Base-by-base conservation (phyloP, 345 rosid species). In the Acer saccharum region DNA sequence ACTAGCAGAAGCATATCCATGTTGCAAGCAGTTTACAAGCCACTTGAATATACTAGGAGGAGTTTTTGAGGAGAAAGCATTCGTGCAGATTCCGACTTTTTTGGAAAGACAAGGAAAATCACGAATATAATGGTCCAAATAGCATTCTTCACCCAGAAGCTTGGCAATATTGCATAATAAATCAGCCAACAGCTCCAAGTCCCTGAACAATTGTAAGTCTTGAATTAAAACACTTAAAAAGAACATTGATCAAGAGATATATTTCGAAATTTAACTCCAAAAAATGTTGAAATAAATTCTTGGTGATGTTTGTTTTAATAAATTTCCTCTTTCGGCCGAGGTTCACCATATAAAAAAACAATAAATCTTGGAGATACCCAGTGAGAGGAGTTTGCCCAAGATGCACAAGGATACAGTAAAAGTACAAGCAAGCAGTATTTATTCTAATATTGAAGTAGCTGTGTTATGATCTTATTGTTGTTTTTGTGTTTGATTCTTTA, bases 21-120 rank as follows among this genome's bases (percentile, higher is more conserved):
- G 83, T 80, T 78, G 86, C 89, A 95, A 82, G 80, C 98, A 95
- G 79, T 83, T 80, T 77, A 89, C 97, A 77, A 95, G 90, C 99
- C 99, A 95, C 83, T 90, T 89, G 85, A 91, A 92, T 74, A 95
- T 77, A 82, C 91, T 87, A 68, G 95, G 94, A 75, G 99, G 93
- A 83, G 85, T 81, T 84, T 83, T 92, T 78, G 54, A 23, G 60
- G 90, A 84, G 54, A 82, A 80, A 48, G 87, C 73, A 57, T 77
- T 72, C 61, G 74, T 65, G 80, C 72, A 78, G 43, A 13, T 69
- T 77, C 88, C 88, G 73, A 84, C 35, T 55, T 78, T 72, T 86
- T 83, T 78, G 77, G 87, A 77, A 65, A 93, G 91, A 76, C 79
- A 55, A 73, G 99, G 98, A 85, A 95, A 95, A 87, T 95, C 99